phyloP scores from a whole-genome alignment of 2,329 filamentous ascomycete genomes.

The Curvularia spicifera region DNA sequence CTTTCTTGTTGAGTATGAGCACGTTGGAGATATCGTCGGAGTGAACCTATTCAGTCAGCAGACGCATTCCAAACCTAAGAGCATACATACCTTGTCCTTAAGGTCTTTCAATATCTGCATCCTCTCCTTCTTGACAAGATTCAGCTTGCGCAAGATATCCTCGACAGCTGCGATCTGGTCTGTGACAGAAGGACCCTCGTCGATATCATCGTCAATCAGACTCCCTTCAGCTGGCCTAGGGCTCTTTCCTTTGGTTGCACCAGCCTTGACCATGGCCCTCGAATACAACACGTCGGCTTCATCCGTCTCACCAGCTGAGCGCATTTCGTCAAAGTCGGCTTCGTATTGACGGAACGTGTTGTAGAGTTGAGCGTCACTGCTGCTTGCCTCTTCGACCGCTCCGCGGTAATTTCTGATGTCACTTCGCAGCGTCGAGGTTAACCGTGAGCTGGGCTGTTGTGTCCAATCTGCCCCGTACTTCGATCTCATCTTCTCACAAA shows the following conservation, averaged over 20 bases:
- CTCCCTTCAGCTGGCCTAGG: constrained; percentile 72
- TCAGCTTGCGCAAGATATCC: constrained; percentile 87
- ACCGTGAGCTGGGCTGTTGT: constrained; percentile 88
- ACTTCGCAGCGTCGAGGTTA: constrained; percentile 84
- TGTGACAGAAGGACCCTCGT: constrained; percentile 77
- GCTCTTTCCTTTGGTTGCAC: constrained; percentile 66
- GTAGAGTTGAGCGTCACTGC: constrained; percentile 84
- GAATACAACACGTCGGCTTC: constrained; percentile 91
- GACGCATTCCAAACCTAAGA: not conserved
- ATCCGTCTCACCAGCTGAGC: constrained; percentile 81
- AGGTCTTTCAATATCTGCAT: constrained; percentile 93
- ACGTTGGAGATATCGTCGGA: constrained; percentile 98
- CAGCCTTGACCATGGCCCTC: constrained; percentile 79
- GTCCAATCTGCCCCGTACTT: constrained; percentile 98
- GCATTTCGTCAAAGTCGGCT: constrained; percentile 92
- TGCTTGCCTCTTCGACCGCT: constrained; percentile 85
- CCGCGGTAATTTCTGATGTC: constrained; percentile 89
- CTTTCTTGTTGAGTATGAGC: constrained; percentile 96
- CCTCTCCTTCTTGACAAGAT: constrained; percentile 88
- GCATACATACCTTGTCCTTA: constrained; percentile 82
- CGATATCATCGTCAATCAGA: constrained; percentile 90
- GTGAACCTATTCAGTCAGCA: constrained; percentile 69
- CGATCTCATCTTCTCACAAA: constrained; percentile 98
- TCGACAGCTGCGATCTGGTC: constrained; percentile 91
- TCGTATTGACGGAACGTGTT: constrained; percentile 86